phyloP scores from a whole-genome alignment of 2,329 filamentous ascomycete species.

The Salinomyces thailandicus region DNA sequence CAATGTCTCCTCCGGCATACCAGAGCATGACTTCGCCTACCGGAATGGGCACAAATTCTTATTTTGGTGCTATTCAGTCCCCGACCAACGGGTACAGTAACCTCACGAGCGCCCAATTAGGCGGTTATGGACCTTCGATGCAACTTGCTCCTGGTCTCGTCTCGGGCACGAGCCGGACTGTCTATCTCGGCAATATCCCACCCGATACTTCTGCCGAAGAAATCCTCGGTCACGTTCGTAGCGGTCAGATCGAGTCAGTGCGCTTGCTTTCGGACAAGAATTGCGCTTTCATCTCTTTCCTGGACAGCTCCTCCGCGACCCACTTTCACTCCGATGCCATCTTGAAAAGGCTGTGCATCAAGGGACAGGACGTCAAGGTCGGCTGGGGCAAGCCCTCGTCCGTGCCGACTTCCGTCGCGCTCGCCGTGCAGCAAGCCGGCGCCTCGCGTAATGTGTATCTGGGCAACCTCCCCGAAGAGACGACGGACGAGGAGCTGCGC shows the following conservation, averaged over 20 bases:
- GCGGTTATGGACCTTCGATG: conserved; percentile 42
- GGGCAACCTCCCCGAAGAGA: conserved; percentile 83
- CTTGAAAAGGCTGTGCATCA: conserved; percentile 97
- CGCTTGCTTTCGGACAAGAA: conserved; percentile 96
- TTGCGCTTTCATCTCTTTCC: conserved; percentile 98
- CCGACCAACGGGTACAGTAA: conserved; percentile 64
- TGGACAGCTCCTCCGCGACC: conserved; percentile 93
- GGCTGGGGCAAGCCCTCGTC: conserved; percentile 98
- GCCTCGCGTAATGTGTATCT: conserved; percentile 96
- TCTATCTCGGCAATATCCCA: conserved; percentile 97
- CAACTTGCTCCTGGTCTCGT: conserved; percentile 58
- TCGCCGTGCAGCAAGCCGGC: conserved; percentile 93
- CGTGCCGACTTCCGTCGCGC: conserved; percentile 91
- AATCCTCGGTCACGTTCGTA: conserved; percentile 89
- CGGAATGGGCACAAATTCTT: conserved; percentile 68
- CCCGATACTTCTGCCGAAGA: conserved; percentile 94
- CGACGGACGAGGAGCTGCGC: conserved; percentile 80
- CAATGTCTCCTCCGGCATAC: conserved; percentile 72
- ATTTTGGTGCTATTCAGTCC: conserved; percentile 71
- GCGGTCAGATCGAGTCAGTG: conserved; percentile 98
- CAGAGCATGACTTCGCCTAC: conserved; percentile 79
- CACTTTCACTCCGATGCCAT: conserved; percentile 99
- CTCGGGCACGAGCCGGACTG: conserved; percentile 86
- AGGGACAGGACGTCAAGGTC: conserved; percentile 98
- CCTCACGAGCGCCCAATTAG: conserved; percentile 38